Evolutionary conservation across 108 stramenopile species (phyloP).

Genomic region (Halocafeteria seosinensis): DNA sequence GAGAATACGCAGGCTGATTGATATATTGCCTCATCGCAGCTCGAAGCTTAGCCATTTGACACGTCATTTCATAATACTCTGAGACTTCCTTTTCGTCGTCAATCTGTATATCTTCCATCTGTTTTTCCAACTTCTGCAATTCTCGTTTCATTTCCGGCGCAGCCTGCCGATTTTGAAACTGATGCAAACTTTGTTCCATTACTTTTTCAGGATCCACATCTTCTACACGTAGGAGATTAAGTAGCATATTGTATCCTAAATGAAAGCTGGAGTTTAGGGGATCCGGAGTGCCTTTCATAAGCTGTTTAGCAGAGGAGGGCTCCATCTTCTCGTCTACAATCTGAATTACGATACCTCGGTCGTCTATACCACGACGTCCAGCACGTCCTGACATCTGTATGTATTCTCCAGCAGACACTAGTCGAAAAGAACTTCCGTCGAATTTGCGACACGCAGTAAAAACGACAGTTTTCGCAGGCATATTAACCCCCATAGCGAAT

Average conservation of each 20-base stretch:
- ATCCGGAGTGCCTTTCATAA: constrained; percentile 68
- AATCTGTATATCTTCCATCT: constrained; percentile 47
- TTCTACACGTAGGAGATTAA: constrained; percentile 96
- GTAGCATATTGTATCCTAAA: constrained; percentile 93
- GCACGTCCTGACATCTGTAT: constrained; percentile 95
- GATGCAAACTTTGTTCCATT: constrained; percentile 79
- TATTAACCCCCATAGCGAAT: constrained; percentile 96
- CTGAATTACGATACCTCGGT: constrained; percentile 91
- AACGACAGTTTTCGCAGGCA: constrained; percentile 98
- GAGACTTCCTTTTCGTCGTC: constrained; percentile 44
- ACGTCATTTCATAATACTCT: constrained; percentile 59
- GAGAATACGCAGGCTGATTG: constrained; percentile 60
- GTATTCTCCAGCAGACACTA: constrained; percentile 61
- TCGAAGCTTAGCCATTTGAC: constrained; percentile 53
- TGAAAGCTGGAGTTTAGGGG: constrained; percentile 82
- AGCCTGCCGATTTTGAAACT: constrained; percentile 69
- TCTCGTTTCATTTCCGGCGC: constrained; percentile 46
- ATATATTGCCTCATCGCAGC: constrained; percentile 53
- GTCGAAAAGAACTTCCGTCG: constrained; percentile 61
- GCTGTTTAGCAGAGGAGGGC: constrained; percentile 73
- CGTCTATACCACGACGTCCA: constrained; percentile 94
- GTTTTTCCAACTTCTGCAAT: constrained; percentile 43
- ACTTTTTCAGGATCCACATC: constrained; percentile 87
- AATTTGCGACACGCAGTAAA: constrained; percentile 91
- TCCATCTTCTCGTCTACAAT: constrained; percentile 99